phyloP scores from a whole-genome alignment of 2,329 filamentous ascomycete species.

The Hymenoscyphus repandus region DNA sequence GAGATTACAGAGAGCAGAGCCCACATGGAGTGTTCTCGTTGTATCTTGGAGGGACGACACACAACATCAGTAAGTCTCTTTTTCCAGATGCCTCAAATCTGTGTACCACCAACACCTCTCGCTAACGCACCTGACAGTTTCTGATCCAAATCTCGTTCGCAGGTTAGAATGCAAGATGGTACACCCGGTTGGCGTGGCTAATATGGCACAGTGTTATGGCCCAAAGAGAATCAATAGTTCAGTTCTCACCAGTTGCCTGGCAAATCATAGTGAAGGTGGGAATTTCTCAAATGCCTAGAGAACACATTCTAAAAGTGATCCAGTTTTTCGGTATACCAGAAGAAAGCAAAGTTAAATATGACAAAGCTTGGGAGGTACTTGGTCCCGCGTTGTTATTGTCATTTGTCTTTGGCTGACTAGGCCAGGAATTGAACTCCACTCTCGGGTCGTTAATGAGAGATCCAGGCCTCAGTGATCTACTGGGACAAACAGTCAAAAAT shows the following conservation, averaged over 20 bases:
- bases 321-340: conserved; percentile 29
- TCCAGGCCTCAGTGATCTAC: conserved; percentile 38
- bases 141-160: conserved; percentile 21
- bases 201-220: conserved; percentile 19
- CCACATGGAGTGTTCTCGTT: conserved; percentile 27
- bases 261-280: conserved; percentile 19
- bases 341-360: conserved; percentile 20
- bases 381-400: neutral
- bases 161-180: conserved; percentile 9
- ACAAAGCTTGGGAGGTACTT: conserved; percentile 22
- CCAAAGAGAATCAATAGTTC: conserved; percentile 22
- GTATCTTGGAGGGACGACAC: conserved; percentile 21
- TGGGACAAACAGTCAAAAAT: conserved; percentile 33
- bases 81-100: neutral
- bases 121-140: conserved; percentile 15
- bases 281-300: neutral
- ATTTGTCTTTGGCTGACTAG: conserved; percentile 36
- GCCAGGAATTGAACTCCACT: conserved; percentile 30
- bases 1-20: conserved; percentile 20
- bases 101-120: neutral
- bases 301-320: neutral
- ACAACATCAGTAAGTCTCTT: conserved; percentile 24
- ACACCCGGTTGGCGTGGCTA: conserved; percentile 1
- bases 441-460: conserved; percentile 40
- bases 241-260: conserved; percentile 18